These are phyloP conservation scores for Thalassiosira hispida DNA, from an alignment of 352 stramenopile species.

Conservation along the genomic window DNA sequence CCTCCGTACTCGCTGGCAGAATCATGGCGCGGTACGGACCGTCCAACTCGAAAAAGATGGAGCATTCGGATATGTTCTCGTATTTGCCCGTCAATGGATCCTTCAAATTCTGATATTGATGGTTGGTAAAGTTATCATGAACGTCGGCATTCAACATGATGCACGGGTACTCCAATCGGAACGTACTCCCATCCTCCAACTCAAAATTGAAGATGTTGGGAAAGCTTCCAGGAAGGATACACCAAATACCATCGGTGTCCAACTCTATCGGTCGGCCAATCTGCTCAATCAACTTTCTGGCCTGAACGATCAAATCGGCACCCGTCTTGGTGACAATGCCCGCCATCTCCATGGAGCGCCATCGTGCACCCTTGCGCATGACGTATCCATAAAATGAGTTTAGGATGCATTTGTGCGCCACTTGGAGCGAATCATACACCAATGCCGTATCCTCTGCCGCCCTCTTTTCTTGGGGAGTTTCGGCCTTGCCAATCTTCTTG, in stretches of 20 bases:
- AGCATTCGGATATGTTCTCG: slow-evolving; percentile 91
- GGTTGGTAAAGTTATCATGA: slow-evolving; percentile 98
- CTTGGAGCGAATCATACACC: slow-evolving; percentile 97
- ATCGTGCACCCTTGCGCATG: slow-evolving; percentile 98
- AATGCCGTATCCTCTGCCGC: slow-evolving; percentile 86
- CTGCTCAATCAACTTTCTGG: slow-evolving; percentile 88
- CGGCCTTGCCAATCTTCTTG: slow-evolving; percentile 83
- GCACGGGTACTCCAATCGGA: slow-evolving; percentile 96
- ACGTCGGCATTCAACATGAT: slow-evolving; percentile 99
- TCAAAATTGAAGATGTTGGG: slow-evolving; percentile 96
- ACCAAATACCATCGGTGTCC: slow-evolving; percentile 99
- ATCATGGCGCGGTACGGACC: slow-evolving; percentile 98
- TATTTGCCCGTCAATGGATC: slow-evolving; percentile 83
- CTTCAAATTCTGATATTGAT: slow-evolving; percentile 92
- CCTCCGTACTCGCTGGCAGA: slow-evolving; percentile 96
- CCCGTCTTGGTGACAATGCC: slow-evolving; percentile 99
- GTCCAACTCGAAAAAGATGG: slow-evolving; percentile 99
- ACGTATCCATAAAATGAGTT: slow-evolving; percentile 99
- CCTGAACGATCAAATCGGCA: slow-evolving; percentile 97
- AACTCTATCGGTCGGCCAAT: slow-evolving; percentile 97
- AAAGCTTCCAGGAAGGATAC: slow-evolving; percentile 97
- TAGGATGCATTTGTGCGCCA: slow-evolving; percentile 99
- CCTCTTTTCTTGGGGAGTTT: slow-evolving; percentile 86
- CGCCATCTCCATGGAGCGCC: slow-evolving; percentile 99
- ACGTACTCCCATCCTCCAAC: slow-evolving; percentile 82